phyloP scores from a whole-genome alignment of 257 asterid species.

The Penstemon eatonii region DNA sequence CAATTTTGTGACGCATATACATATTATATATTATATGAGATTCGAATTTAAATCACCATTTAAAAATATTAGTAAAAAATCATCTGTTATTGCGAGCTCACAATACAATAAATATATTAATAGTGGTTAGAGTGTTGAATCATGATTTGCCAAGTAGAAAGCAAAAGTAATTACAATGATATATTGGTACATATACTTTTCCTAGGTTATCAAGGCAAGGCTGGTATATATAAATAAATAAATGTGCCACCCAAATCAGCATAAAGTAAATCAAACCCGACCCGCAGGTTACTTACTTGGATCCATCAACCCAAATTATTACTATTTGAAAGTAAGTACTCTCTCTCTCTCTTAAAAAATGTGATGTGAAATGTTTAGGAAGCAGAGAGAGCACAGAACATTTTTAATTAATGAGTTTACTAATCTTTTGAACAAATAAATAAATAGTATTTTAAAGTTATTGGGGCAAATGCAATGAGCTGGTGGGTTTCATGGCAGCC shows the following conservation, averaged over 20 bases:
- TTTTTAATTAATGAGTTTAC: background rate
- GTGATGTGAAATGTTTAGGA: background rate
- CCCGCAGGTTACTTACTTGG: constrained; percentile 33
- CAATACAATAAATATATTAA: too few relatives aligned
- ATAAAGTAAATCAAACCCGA: constrained; percentile 22
- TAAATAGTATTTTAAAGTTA: background rate
- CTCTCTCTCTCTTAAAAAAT: background rate
- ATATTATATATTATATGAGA: too few relatives aligned
- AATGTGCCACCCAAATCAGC: constrained; percentile 29
- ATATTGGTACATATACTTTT: constrained; percentile 18
- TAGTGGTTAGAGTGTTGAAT: too few relatives aligned
- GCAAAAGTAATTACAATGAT: constrained; percentile 13
- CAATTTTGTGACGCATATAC: too few relatives aligned
- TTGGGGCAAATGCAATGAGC: constrained; percentile 2
- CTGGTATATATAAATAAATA: too few relatives aligned
- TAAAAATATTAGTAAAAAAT: too few relatives aligned
- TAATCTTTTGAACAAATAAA: background rate
- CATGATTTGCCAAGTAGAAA: too few relatives aligned
- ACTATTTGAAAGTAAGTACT: background rate
- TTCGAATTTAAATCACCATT: too few relatives aligned
- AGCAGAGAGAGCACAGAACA: constrained; percentile 10
- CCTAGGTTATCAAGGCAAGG: constrained; percentile 27
- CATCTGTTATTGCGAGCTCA: too few relatives aligned
- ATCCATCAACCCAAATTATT: constrained; percentile 26
- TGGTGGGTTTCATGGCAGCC: constrained; percentile 36